Base-by-base conservation (phyloP, 164 flowering plant genomes). In the Houttuynia cordata region DNA sequence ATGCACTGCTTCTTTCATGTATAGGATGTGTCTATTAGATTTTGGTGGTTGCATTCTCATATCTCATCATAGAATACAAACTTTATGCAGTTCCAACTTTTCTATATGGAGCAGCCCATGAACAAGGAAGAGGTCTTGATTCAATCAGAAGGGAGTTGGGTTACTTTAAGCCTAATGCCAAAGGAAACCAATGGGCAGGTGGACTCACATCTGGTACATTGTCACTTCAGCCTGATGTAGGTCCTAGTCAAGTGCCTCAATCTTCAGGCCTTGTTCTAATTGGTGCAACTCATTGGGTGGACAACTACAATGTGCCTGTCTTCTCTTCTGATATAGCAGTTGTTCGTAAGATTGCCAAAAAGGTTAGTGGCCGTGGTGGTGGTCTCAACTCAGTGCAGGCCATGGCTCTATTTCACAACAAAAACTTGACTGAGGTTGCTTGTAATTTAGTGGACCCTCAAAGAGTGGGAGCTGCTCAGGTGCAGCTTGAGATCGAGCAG, bases 341-440 rank as follows among this genome's bases (percentile, higher is more conserved):
- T 5, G 63, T 80, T 8, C 67, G 82, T 14, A 71, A 75, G 59
- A 84, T 88, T 50, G 85, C 96, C 0, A 65, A 74, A 53, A 68
- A 62, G 74, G 87, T 88, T 58, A 85, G 96, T 64, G 88, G 78
- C 7, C 70, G 96, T 51, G 90, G 90, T 0, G 96, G 96, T 4
- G 90, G 96, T n/a, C 79, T 88, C 6, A 85, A 86, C 0, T 74
- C 83, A 0, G 92, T 86, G 62, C 96, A 88, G 60, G 71, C 90
- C 0, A 52, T 88, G 67, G 90, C 79, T 49, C 83, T 86, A 13
- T 75, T 78, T 47, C 92, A 88, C 42, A 88, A 84, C 0, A 84
- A 82, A 67, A 87, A 77, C 58, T 65, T 77, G 12, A 80, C 72
- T 0, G 92, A 88, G 80, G 79, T 88, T 51, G 86, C 87, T 2